These are phyloP conservation scores for Lepidium campestre DNA, from an alignment of 441 rosid genomes.

Conservation along the genomic window DNA sequence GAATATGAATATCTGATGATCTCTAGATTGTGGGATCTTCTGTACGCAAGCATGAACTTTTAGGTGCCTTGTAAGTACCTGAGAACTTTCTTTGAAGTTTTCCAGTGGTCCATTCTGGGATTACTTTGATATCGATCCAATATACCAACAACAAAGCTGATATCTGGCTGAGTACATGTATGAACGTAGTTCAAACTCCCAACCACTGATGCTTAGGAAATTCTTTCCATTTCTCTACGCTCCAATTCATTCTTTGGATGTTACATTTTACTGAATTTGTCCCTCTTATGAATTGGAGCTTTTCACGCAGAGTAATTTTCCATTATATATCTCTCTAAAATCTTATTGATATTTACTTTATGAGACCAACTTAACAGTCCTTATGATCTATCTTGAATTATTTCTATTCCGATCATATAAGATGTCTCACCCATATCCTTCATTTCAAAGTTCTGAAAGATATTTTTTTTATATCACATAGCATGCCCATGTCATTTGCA, in stretches of 20 bases:
- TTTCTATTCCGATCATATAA: too few species aligned
- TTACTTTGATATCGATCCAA: neutral
- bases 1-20: neutral
- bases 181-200: neutral
- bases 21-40: neutral
- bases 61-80: neutral
- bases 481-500: neutral
- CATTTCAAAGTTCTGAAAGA: neutral
- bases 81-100: neutral
- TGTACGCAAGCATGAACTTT: neutral
- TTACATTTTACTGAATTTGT: too few species aligned
- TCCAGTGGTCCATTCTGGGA: neutral
- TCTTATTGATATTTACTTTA: too few species aligned
- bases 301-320: too few species aligned
- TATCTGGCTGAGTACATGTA: neutral
- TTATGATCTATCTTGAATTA: too few species aligned
- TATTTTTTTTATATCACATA: neutral
- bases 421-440: too few species aligned
- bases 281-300: too few species aligned
- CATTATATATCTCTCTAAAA: too few species aligned
- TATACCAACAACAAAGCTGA: neutral
- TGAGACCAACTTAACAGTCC: too few species aligned
- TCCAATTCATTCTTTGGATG: too few species aligned
- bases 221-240: too few species aligned
- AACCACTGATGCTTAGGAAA: too few species aligned